phyloP scores from a whole-genome alignment of 371 early-diverging fungal genomes.

The Mucor irregularis region DNA sequence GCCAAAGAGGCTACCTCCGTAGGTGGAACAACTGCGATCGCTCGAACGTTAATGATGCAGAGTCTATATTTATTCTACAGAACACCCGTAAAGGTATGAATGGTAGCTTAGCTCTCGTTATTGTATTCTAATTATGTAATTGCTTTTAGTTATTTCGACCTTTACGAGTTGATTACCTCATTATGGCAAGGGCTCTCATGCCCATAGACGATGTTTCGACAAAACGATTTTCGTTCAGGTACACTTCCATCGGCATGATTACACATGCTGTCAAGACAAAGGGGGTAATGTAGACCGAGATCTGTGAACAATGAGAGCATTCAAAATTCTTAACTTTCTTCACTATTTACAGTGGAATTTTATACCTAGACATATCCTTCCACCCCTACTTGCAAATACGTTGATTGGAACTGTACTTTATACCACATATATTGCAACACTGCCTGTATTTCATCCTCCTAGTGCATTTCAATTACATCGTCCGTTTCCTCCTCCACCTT shows the following conservation, averaged over 20 bases:
- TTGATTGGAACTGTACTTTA: constrained; percentile 71
- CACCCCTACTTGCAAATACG: constrained; percentile 76
- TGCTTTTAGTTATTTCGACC: constrained; percentile 69
- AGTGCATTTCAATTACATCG: constrained; percentile 55
- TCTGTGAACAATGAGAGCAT: not conserved
- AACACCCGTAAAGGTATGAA: constrained; percentile 70
- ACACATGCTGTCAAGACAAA: constrained; percentile 66
- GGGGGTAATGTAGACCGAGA: constrained; percentile 38
- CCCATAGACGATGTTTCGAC: constrained; percentile 46
- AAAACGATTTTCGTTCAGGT: constrained; percentile 56
- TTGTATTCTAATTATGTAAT: too few relatives aligned
- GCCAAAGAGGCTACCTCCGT: constrained; percentile 56
- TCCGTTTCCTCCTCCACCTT: constrained; percentile 63
- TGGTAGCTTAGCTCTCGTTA: not conserved
- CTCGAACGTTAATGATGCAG: constrained; percentile 64
- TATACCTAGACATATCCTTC: constrained; percentile 71
- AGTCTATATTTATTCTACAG: constrained; percentile 74
- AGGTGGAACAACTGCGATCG: constrained; percentile 62
- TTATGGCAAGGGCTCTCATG: constrained; percentile 74
- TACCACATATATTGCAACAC: constrained; percentile 57
- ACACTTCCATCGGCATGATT: constrained; percentile 77
- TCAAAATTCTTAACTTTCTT: not conserved
- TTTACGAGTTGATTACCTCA: constrained; percentile 76
- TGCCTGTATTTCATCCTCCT: constrained; percentile 61
- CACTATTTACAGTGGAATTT: constrained; percentile 50